phyloP scores from a whole-genome alignment of 176 grass and related monocot genomes.

The Bolboschoenus planiculmis region DNA sequence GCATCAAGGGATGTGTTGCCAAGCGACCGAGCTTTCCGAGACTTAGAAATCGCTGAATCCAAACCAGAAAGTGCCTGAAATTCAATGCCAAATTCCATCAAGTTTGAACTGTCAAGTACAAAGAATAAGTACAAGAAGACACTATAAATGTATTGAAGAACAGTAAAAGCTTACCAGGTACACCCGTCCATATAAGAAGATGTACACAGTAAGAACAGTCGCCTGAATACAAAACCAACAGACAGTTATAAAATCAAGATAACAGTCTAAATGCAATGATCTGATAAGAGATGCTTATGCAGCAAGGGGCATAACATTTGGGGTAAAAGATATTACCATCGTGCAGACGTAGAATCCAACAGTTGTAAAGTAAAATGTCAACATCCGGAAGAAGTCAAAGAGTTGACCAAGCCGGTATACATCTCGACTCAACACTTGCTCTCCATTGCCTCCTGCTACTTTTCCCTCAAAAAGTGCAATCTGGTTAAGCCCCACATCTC shows the following conservation, averaged over 20 bases:
- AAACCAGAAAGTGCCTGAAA: slow-evolving; percentile 94
- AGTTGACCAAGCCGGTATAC: slow-evolving; percentile 85
- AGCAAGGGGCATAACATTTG: not conserved
- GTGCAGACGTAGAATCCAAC: slow-evolving; percentile 96
- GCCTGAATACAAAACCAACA: slow-evolving; percentile 27
- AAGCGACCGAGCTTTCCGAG: slow-evolving; percentile 42
- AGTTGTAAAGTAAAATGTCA: slow-evolving; percentile 93
- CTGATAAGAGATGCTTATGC: not conserved
- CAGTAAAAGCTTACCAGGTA: slow-evolving; percentile 29
- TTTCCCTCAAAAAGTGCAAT: slow-evolving; percentile 96
- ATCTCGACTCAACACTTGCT: slow-evolving; percentile 93
- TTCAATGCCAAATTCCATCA: slow-evolving; percentile 6
- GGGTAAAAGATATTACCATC: slow-evolving; percentile 42
- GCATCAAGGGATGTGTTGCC: slow-evolving; percentile 87
- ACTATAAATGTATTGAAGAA: not conserved
- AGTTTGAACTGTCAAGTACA: slow-evolving; percentile 9
- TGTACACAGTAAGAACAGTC: slow-evolving; percentile 45
- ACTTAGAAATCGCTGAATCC: slow-evolving; percentile 51
- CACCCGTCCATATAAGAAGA: slow-evolving; percentile 45
- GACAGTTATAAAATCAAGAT: not conserved
- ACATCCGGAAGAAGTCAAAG: slow-evolving; percentile 97
- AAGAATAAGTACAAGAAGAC: slow-evolving; percentile 10
- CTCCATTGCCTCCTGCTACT: slow-evolving; percentile 92
- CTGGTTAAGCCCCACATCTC: slow-evolving; percentile 95
- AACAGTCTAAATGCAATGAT: not conserved